phyloP scores from a whole-genome alignment of 2,329 filamentous ascomycete species.

The Xylariaceae sp. region DNA sequence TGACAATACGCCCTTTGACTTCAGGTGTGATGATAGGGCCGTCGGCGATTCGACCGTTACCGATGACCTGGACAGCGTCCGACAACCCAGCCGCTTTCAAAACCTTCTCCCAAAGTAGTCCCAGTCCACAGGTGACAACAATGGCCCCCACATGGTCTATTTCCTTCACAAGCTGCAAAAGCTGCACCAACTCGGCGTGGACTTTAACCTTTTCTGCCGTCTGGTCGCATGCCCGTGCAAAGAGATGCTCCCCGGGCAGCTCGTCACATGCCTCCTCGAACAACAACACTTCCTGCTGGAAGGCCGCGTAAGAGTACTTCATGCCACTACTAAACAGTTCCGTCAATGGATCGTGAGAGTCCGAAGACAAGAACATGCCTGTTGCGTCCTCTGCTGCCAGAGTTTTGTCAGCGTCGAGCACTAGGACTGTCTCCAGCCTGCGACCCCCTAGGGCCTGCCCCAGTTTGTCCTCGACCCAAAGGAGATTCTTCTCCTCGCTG shows the following conservation, averaged over 20 bases:
- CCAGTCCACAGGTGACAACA: conserved; percentile 51
- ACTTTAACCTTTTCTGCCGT: conserved; percentile 39
- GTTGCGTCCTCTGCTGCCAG: conserved; percentile 47
- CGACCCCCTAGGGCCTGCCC: conserved; percentile 28
- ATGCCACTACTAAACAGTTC: conserved; percentile 41
- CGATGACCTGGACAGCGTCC: conserved; percentile 44
- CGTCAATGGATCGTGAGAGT: conserved; percentile 31
- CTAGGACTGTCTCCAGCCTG: conserved; percentile 40
- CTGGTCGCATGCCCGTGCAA: conserved; percentile 39
- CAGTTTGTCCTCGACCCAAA: conserved; percentile 26
- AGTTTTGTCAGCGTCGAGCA: conserved; percentile 56
- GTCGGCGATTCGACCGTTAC: conserved; percentile 42
- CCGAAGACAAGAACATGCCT: conserved; percentile 41
- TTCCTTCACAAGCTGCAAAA: conserved; percentile 34
- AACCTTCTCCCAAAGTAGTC: conserved; percentile 50
- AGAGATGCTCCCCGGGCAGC: conserved; percentile 31
- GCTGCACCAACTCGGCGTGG: conserved; percentile 40
- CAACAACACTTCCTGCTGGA: conserved; percentile 48
- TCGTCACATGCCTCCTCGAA: conserved; percentile 52
- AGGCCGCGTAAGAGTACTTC: conserved; percentile 49
- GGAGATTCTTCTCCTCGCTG: conserved; percentile 35
- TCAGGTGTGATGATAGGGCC: conserved; percentile 45
- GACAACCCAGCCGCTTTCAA: conserved; percentile 39
- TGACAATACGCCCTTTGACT: conserved; percentile 46
- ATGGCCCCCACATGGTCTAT: conserved; percentile 39